A percentile compares a stretch with the other conserved stretches of the same genome.
phyloP scores from a whole-genome alignment of 2,329 filamentous ascomycete species.

The Neurospora crassa region DNA sequence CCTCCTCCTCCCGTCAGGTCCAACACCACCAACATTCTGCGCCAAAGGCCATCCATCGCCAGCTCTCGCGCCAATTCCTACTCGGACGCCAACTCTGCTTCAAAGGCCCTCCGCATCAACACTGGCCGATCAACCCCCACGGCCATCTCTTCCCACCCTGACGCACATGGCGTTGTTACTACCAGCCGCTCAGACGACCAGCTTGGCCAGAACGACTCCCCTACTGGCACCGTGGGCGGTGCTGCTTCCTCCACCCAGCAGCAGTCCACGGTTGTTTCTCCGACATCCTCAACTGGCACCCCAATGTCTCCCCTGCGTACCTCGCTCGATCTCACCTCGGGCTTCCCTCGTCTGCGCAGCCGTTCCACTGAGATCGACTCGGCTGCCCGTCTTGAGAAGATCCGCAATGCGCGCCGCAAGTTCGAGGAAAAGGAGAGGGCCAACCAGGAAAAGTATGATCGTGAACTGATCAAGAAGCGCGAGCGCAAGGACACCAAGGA shows the following conservation, averaged over 20 bases:
- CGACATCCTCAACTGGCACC: constrained; percentile 26
- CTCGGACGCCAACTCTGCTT: constrained; percentile 25
- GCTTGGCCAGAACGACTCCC: constrained; percentile 26
- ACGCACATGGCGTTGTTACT: constrained; percentile 18
- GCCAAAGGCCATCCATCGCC: constrained; percentile 27
- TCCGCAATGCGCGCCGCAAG: constrained; percentile 51
- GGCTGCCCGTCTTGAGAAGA: constrained; percentile 43
- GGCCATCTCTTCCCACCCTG: constrained; percentile 27
- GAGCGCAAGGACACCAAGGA: constrained; percentile 51
- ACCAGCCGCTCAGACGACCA: constrained; percentile 23
- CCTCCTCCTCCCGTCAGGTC: constrained; percentile 20
- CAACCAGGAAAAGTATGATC: constrained; percentile 54
- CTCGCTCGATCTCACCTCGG: constrained; percentile 43
- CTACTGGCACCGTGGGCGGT: constrained; percentile 22
- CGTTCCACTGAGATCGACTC: constrained; percentile 48
- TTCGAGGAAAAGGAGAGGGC: constrained; percentile 52
- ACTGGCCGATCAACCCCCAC: constrained; percentile 24
- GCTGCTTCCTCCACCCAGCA: constrained; percentile 15
- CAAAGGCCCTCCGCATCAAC: constrained; percentile 28
- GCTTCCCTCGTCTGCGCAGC: constrained; percentile 48
- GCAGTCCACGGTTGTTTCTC: constrained; percentile 14
- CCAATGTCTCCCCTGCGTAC: constrained; percentile 45
- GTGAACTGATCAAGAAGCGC: constrained; percentile 46
- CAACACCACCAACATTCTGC: constrained; percentile 19
- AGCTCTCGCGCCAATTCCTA: constrained; percentile 32